Base-by-base conservation (phyloP, 2,329 filamentous ascomycete species). In the Aspergillus luchuensis region DNA sequence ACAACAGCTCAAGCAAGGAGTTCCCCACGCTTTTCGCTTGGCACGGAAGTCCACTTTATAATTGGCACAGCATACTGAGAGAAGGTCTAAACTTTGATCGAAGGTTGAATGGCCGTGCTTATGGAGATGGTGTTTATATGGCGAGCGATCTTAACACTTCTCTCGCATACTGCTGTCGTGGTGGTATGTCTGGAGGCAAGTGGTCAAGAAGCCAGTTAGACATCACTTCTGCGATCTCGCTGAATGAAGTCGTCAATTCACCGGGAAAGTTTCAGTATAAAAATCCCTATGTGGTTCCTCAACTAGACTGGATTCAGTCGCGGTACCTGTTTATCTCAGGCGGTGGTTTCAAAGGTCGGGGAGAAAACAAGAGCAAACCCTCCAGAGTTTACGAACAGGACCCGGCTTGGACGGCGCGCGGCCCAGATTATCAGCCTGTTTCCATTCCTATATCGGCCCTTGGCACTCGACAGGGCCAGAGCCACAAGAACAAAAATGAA, bases 11-110 rank as follows among this genome's bases (percentile, higher is more conserved):
- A 74, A 75, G 41, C 66, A 80, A 8, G 49, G 65, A 75, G 61
- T 80, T 86, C 66, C 89, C 90, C 0, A 94, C 91, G 0, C 74
- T 97, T 1, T 92, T 96, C 69, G 91, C 91, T 0, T 97, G 90
- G 88, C 93, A 97, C 73, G 93, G 92, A 5, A 96, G 91, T 69
- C 73, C 78, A 0, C 65, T 96, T 3, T 66, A 74, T 3, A 97
- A 96, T 69, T 97, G 93, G 93, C 93, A 97, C 74, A 90, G 89
- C 68, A 97, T 97, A 68, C 87, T 97, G 63, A 87, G 92, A 33
- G 86, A 89, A 61, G 92, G 93, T 0, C 80, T 97, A 5, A 86
- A 96, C 72, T 97, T 88, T 76, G 84, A 86, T 4, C 74, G 84
- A 1, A 76, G 79, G 0, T 45, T 72, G 0, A 78, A 94, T 72